Evolutionary conservation across 805 yeast species (phyloP), one percentile per base, ranked within the genome.

Genomic region (Vanderwaltozyma verrucispora): DNA sequence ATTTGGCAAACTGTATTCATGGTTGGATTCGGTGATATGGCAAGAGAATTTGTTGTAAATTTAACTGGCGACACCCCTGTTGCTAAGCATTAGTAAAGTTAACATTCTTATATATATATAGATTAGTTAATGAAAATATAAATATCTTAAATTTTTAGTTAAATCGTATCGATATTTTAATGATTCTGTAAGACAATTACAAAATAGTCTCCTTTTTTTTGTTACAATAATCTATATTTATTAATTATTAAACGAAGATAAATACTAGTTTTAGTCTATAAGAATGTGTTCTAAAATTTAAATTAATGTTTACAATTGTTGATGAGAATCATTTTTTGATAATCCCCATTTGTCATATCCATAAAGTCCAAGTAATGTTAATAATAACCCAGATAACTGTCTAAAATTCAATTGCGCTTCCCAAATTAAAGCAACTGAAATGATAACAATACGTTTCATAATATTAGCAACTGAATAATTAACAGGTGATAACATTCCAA

Each of bases 1-100:
- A 80, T 89, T 45, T 92, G 97, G 96, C 98, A 92, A 69, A 89
- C 97, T 3, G 86, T 89, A 32, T 89, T 94, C 62, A 89, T 89
- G 97, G 97, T 89, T 42, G 96, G 95, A 11, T 77, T 92, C 49
- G 98, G 97, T 60, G 98, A 92, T 57, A 84, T 87, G 63, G 87
- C 87, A 25, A 80, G 76, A 60, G 86, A 79, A 39, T 68, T 69
- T 39, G 80, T 80, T 36, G 84, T 71, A 24, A 69, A 62, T 40
- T 38, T 78, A 42, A 76, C 84, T 5, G 83, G 83, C 36, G 75
- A 76, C 3, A 19, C 17, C 5, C 32, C 33, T 20, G 14, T 13
- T 3, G 20, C 18, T 20, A 35, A 35, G 13, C 33, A 35, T 24
- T 35, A 14, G 25, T 9, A 3, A 24, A 24, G 11, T 21, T 9